A percentile compares a stretch with the other conserved stretches of the same genome.
phyloP scores from a whole-genome alignment of 352 stramenopile species.

The Elongisporangium anandrum region DNA sequence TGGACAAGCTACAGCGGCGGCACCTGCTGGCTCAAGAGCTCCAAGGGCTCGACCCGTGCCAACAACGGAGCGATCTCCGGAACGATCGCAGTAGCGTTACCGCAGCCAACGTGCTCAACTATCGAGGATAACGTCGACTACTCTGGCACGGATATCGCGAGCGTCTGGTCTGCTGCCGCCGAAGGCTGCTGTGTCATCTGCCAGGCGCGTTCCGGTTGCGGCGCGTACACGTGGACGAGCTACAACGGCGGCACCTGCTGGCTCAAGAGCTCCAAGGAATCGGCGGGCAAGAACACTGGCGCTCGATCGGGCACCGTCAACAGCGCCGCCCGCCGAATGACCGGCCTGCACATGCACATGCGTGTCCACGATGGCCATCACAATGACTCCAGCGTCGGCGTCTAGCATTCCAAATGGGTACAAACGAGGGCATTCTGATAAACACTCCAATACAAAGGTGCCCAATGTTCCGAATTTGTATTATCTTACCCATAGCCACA shows the following conservation, averaged over 20 bases:
- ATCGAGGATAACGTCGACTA: slow-evolving; percentile 30
- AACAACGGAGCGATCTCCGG: slow-evolving; percentile 12
- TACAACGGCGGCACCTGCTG: slow-evolving; percentile 51
- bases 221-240: slow-evolving; percentile 47
- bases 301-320: slow-evolving; percentile 20
- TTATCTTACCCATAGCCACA: slow-evolving; percentile 1
- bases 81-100: background rate
- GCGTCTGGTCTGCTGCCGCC: slow-evolving; percentile 12
- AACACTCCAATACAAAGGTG: background rate
- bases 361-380: background rate
- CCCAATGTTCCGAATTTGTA: background rate
- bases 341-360: background rate
- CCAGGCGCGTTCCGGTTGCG: slow-evolving; percentile 15
- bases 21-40: slow-evolving; percentile 29
- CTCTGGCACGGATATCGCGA: slow-evolving; percentile 23
- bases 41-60: slow-evolving; percentile 1
- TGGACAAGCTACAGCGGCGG: slow-evolving; percentile 16
- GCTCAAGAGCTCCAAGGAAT: slow-evolving; percentile 34
- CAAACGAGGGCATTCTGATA: background rate
- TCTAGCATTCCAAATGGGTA: background rate
- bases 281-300: slow-evolving; percentile 8
- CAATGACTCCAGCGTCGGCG: background rate
- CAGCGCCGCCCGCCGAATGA: background rate
- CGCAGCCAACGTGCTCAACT: slow-evolving; percentile 8
- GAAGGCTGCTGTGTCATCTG: slow-evolving; percentile 25